A percentile compares a stretch with the other conserved stretches of the same genome.
phyloP scores from a whole-genome alignment of 2,329 filamentous ascomycete genomes.

The Xylogone sp. region DNA sequence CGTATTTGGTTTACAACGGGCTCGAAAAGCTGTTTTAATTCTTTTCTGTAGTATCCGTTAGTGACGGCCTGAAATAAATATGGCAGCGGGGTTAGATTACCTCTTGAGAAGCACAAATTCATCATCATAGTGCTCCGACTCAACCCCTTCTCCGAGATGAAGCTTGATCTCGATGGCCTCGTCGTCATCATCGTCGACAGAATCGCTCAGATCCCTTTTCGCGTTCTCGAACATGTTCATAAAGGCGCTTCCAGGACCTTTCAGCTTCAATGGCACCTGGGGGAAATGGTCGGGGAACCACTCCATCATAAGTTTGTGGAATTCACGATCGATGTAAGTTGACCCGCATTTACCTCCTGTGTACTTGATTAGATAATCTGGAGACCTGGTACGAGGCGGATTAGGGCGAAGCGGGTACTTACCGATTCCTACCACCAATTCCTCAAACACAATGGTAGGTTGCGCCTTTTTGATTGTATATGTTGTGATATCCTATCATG shows the following conservation, averaged over 20 bases:
- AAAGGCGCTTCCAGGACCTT: conserved; percentile 16
- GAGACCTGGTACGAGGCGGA: too few relatives aligned
- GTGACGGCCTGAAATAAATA: too few relatives aligned
- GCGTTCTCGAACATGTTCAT: conserved; percentile 13
- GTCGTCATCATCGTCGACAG: conserved; percentile 8
- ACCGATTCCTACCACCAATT: conserved; percentile 15
- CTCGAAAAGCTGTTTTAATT: neutral
- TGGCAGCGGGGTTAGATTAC: too few relatives aligned
- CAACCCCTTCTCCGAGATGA: too few relatives aligned
- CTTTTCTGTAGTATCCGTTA: too few relatives aligned
- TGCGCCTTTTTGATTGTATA: conserved; percentile 15
- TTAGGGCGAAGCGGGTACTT: too few relatives aligned
- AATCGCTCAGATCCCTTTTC: conserved; percentile 14
- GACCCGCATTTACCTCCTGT: conserved; percentile 22
- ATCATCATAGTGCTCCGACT: too few relatives aligned
- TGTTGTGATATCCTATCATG: conserved; percentile 23
- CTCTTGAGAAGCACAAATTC: too few relatives aligned
- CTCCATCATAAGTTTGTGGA: conserved; percentile 15
- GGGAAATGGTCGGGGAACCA: conserved; percentile 15
- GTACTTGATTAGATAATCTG: neutral
- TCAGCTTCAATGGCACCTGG: conserved; percentile 8
- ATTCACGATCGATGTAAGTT: conserved; percentile 21
- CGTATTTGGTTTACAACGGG: neutral
- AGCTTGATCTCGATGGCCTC: too few relatives aligned
- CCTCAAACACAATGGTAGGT: conserved; percentile 17